Evolutionary conservation across 2,329 filamentous ascomycete genomes (phyloP), one percentile per base, ranked within the genome.

Genomic region (Alternaria atra): DNA sequence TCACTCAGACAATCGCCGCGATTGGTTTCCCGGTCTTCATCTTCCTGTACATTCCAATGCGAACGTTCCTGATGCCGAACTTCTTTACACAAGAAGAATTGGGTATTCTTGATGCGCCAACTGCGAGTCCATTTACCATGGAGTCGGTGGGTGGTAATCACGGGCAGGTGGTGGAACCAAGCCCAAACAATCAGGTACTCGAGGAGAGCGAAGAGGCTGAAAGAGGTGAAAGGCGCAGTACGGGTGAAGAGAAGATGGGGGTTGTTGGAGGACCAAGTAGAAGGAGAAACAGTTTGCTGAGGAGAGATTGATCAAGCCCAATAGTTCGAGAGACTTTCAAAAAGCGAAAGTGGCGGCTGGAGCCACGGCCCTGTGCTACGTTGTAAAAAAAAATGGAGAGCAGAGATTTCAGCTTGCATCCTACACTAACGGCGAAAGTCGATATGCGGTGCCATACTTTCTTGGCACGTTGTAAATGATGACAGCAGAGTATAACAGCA

Each of bases 11-110:
- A 0, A 84, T 88, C 25, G 86, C 84, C 0, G 86, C 85, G 0
- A 86, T 88, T 65, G 84, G 85, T 0, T 88, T 88, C 63, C 86
- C 86, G 0, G 80, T 88, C 13, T 80, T 88, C 52, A 87, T 88
- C 60, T 79, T 86, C 17, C 72, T 83, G 4, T 78, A 88, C 17
- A 87, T 89, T 7, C 86, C 86, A 0, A 67, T 87, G 30, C 77
- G 85, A 3, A 84, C 82, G 61, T 78, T 81, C 55, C 55, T 84
- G 0, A 73, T 88, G 63, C 85, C 86, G 1, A 67, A 76, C 15
- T 84, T 84, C 73, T 87, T 88, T 63, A 79, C 76, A 0, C 69
- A 77, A 5, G 64, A 80, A 17, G 85, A 87, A 66, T 70, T 88
- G 10, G 69, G 77, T 15, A 69, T 86, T 0, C 66, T 88, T 59